phyloP scores from a whole-genome alignment of 202 grass and related monocot species.

The Elaeis oleifera region DNA sequence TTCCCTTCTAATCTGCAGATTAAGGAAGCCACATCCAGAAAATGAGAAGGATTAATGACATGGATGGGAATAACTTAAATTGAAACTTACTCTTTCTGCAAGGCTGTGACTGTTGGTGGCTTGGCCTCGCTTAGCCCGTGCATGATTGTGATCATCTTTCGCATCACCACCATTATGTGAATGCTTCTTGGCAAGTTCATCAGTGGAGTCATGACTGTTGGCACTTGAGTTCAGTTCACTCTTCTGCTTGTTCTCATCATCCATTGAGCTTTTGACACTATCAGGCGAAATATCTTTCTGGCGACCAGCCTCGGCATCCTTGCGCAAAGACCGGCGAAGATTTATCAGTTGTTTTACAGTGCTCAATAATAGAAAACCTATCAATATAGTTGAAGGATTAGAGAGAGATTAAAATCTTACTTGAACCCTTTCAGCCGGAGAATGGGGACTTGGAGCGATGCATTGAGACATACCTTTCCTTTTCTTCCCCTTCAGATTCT shows the following conservation, averaged over 20 bases:
- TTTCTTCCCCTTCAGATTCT: slow-evolving; percentile 37
- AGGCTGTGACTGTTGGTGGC: slow-evolving; percentile 96
- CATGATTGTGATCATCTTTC: slow-evolving; percentile 57
- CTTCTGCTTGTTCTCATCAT: slow-evolving; percentile 8
- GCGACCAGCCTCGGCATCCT: background rate
- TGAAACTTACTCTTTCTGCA: slow-evolving; percentile 71
- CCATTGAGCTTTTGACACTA: background rate
- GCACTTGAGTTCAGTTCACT: background rate
- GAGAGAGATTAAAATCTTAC: background rate
- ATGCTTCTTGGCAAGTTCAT: background rate
- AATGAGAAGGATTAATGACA: background rate
- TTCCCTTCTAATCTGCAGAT: slow-evolving; percentile 83
- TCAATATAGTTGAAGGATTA: background rate
- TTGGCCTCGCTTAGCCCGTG: slow-evolving; percentile 86
- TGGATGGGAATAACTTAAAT: slow-evolving; percentile 4
- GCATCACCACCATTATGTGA: slow-evolving; percentile 17
- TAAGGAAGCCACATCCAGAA: background rate
- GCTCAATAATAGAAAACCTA: background rate
- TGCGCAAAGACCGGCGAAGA: background rate
- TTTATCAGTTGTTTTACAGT: background rate
- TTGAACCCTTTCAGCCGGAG: slow-evolving; percentile 7
- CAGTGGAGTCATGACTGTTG: background rate
- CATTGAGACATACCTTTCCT: slow-evolving; percentile 42
- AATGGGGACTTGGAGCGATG: slow-evolving; percentile 14
- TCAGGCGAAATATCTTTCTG: slow-evolving; percentile 11